These are phyloP conservation scores for Postia placenta DNA, from an alignment of 768 basidiomycete genomes.

Conservation along the genomic window DNA sequence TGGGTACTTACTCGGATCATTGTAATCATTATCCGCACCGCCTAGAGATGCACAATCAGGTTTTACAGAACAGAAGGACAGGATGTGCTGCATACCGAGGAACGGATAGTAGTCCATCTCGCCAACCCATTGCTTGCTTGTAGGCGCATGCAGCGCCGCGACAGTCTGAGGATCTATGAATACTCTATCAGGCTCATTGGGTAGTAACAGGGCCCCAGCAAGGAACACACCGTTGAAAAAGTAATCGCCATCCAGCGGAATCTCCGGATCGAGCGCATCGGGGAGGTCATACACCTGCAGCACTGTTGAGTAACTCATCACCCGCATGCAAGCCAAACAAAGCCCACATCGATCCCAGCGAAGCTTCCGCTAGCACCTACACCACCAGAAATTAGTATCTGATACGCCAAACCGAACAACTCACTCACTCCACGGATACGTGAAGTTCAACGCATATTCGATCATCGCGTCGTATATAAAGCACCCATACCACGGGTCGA, in stretches of 20 bases:
- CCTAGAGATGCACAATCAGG: neutral
- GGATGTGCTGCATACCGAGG: conserved; percentile 13
- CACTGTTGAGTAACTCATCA: too few species aligned
- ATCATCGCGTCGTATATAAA: conserved; percentile 56
- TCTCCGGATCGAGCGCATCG: conserved; percentile 39
- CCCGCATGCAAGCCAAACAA: conserved; percentile 5
- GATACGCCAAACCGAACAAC: neutral
- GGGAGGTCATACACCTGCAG: conserved; percentile 22
- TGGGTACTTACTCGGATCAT: conserved; percentile 10
- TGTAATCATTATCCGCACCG: neutral
- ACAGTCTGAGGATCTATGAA: conserved; percentile 43
- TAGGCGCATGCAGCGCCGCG: conserved; percentile 63
- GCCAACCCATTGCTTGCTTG: conserved; percentile 40
- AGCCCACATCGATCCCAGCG: conserved; percentile 11
- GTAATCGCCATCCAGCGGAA: conserved; percentile 40
- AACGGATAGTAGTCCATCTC: conserved; percentile 25
- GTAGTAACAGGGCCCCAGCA: neutral
- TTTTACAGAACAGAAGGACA: neutral
- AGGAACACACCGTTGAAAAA: conserved; percentile 59
- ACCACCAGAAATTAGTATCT: neutral
- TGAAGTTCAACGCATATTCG: conserved; percentile 70
- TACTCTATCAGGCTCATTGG: too few species aligned
- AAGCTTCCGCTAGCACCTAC: neutral
- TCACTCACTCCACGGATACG: conserved; percentile 48
- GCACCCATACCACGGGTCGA: conserved; percentile 38